These are phyloP conservation scores for Ilex aquifolium DNA, from an alignment of 257 asterid genomes.

Conservation along the genomic window DNA sequence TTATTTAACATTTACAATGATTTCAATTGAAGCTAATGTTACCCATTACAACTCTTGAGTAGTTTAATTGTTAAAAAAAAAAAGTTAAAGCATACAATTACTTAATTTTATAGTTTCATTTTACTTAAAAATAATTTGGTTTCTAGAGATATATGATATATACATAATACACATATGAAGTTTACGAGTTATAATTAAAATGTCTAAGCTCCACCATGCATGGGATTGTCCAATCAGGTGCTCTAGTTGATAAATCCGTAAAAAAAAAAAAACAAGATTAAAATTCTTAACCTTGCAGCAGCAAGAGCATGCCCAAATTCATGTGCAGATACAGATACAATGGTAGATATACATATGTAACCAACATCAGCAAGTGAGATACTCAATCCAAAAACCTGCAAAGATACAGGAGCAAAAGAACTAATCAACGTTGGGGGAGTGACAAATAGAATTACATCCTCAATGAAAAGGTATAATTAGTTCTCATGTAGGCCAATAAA, in stretches of 20 bases:
- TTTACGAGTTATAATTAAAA: too few relatives aligned
- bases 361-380: conserved; percentile 57
- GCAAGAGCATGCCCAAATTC: conserved; percentile 95
- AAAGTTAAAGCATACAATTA: too few relatives aligned
- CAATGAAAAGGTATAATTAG: neutral
- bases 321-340: conserved; percentile 58
- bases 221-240: neutral
- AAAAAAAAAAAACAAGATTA: conserved; percentile 4
- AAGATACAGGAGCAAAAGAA: conserved; percentile 8
- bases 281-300: conserved; percentile 78
- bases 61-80: too few relatives aligned
- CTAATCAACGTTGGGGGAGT: conserved; percentile 7
- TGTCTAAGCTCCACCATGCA: neutral
- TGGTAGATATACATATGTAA: conserved; percentile 60
- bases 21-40: too few relatives aligned
- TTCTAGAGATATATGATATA: too few relatives aligned
- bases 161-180: too few relatives aligned
- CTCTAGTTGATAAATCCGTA: neutral
- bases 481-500: neutral
- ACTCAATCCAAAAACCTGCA: conserved; percentile 53
- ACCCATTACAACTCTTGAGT: too few relatives aligned
- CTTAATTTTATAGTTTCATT: too few relatives aligned
- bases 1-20: too few relatives aligned
- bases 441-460: neutral
- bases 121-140: too few relatives aligned